Base-by-base conservation (phyloP, 2,329 filamentous ascomycete genomes). In the Scleromitrula shiraiana region DNA sequence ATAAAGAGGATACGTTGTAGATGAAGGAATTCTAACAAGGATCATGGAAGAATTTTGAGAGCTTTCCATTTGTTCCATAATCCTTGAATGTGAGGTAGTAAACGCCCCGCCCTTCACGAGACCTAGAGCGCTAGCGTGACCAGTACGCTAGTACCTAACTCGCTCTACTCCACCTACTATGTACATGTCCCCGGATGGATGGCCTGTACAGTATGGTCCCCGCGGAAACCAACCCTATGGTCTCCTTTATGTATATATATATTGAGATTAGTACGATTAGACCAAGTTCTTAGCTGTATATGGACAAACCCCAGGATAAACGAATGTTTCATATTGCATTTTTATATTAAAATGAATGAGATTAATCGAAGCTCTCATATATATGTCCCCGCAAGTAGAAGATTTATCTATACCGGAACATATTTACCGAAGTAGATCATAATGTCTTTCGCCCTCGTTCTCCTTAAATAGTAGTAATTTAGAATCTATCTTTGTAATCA, bases 341-440 rank as follows among this genome's bases (percentile, higher is more conserved):
- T 22, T 43, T 15, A n/a, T 35, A 24, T 17, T 26, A 15, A 36
- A 14, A 24, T 43, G 29, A 36, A 35, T 36, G 20, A 43, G 20
- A 43, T n/a, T 30, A 22, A 22, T 24, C 41, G 41, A 43, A 30
- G 27, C 41, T 22, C 35, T 27, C 41, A 43, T 30, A 43, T 17
- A 24, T n/a, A n/a, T n/a, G n/a, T n/a, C 41, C 29, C 35, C 29
- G 24, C 19, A 43, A 30, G 29, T 19, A 43, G 32, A 29, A n/a
- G 26, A 43, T 29, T 29, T 17, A 36, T 17, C 20, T 43, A 24
- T 4, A 36, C 12, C 7, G 5, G 20, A 24, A 14, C 17, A 23
- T 26, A 35, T 36, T 24, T 43, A 17, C 41, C 20, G 29, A 46
- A 24, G 44, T 12, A 12, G 44, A 47, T 47, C 37, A 32, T 27